Conservation (phyloP, 306 rosid species). For the Ammopiptanthus mongolicus region DNA sequence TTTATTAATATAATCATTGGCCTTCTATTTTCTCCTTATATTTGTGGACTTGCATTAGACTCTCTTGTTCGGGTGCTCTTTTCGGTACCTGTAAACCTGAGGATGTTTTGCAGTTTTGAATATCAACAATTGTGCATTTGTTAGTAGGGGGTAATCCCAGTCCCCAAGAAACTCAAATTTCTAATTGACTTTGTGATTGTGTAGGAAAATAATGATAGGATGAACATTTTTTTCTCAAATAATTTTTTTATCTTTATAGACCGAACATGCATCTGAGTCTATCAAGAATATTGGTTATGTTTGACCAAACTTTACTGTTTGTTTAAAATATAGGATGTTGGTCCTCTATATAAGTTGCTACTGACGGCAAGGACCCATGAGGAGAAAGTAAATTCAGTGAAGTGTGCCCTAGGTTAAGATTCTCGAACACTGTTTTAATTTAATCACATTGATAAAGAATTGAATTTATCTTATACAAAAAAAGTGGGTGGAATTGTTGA, state of each 20-base stretch:
- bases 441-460: constrained; percentile 1
- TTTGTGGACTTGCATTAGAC: constrained; percentile 15
- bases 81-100: constrained; percentile 12
- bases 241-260: neutral
- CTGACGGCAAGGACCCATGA: constrained; percentile 62
- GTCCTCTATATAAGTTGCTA: constrained; percentile 48
- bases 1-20: constrained; percentile 2
- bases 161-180: constrained; percentile 24
- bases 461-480: neutral
- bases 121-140: constrained; percentile 26
- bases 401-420: constrained; percentile 73
- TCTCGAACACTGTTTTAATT: neutral
- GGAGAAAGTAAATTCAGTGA: constrained; percentile 69
- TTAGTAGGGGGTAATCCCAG: constrained; percentile 21
- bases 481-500: constrained; percentile 6
- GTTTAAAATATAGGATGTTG: constrained; percentile 41
- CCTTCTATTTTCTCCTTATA: constrained; percentile 15
- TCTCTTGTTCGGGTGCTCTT: constrained; percentile 22
- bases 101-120: constrained; percentile 23
- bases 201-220: neutral
- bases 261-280: neutral
- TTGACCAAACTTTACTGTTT: neutral
- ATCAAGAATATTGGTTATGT: neutral
- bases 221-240: neutral
- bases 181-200: constrained; percentile 4